Evolutionary conservation across 129 eudicot species (phyloP).

Genomic region (Lactuca saligna): DNA sequence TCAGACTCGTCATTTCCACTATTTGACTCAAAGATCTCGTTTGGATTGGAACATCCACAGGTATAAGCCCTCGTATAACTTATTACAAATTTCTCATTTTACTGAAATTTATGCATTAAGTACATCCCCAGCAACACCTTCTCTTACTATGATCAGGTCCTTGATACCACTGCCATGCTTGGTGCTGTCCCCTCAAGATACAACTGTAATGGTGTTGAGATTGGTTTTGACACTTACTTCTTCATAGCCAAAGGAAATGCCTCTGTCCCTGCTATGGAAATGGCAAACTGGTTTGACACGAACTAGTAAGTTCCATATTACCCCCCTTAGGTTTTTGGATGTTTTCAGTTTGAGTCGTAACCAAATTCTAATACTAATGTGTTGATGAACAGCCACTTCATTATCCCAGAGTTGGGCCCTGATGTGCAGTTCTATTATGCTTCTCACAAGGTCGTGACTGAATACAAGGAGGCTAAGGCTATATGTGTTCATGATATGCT

Average conservation of each 20-base stretch:
- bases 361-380: too few relatives aligned
- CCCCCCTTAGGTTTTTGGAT: not conserved
- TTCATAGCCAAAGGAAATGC: slow-evolving; percentile 99
- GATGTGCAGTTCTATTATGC: too few relatives aligned
- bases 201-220: slow-evolving; percentile 91
- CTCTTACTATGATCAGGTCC: slow-evolving; percentile 26
- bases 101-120: too few relatives aligned
- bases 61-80: slow-evolving; percentile 33
- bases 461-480: not conserved
- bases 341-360: not conserved
- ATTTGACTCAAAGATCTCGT: slow-evolving; percentile 68
- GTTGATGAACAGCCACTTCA: too few relatives aligned
- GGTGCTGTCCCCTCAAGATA: slow-evolving; percentile 60
- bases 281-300: slow-evolving; percentile 98
- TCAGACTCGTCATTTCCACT: slow-evolving; percentile 39
- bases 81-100: not conserved
- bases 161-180: slow-evolving; percentile 56
- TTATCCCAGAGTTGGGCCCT: too few relatives aligned
- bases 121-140: too few relatives aligned
- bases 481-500: slow-evolving; percentile 41
- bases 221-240: slow-evolving; percentile 84
- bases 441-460: not conserved
- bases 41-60: slow-evolving; percentile 88
- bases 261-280: slow-evolving; percentile 98
- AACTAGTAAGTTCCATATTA: slow-evolving; percentile 64